Evolutionary conservation across 352 stramenopile genomes (phyloP).

Genomic region (Pythium dissimile): DNA sequence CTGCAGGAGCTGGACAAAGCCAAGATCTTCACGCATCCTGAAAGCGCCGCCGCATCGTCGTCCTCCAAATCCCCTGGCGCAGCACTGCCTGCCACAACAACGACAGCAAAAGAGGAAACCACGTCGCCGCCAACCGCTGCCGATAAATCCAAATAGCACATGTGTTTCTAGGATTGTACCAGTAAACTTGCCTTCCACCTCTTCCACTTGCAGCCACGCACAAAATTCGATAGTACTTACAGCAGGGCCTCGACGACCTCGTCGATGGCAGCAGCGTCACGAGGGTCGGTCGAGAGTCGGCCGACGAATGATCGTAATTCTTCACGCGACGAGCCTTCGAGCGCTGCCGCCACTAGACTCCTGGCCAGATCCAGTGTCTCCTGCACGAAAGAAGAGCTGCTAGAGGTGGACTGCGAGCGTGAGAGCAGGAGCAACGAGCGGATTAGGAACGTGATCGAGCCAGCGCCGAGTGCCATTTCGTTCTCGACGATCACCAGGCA

Average conservation of each 20-base stretch:
- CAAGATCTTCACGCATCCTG: conserved; percentile 58
- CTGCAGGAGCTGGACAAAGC: conserved; percentile 77
- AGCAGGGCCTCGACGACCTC: conserved; percentile 5
- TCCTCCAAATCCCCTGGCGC: conserved; percentile 40
- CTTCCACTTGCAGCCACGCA: too few relatives aligned
- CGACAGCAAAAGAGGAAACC: conserved; percentile 12
- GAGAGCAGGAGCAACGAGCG: conserved; percentile 4
- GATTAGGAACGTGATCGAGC: conserved; percentile 18
- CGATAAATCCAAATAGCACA: conserved; percentile 14
- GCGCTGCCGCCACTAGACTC: background rate
- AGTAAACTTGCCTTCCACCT: too few relatives aligned
- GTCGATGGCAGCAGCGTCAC: conserved; percentile 7
- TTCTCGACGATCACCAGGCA: conserved; percentile 7
- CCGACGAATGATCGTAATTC: conserved; percentile 17
- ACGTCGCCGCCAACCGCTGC: conserved; percentile 16
- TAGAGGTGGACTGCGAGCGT: too few relatives aligned
- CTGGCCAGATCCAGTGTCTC: conserved; percentile 14
- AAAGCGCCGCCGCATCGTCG: conserved; percentile 35
- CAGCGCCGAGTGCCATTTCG: conserved; percentile 6
- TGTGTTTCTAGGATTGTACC: conserved; percentile 4
- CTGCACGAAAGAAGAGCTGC: background rate
- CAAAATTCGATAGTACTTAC: background rate
- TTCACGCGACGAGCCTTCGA: conserved; percentile 18
- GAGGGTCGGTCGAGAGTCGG: conserved; percentile 13
- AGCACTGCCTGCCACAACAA: conserved; percentile 24